Base-by-base conservation (phyloP, 768 basidiomycete genomes). In the Suillus subluteus region DNA sequence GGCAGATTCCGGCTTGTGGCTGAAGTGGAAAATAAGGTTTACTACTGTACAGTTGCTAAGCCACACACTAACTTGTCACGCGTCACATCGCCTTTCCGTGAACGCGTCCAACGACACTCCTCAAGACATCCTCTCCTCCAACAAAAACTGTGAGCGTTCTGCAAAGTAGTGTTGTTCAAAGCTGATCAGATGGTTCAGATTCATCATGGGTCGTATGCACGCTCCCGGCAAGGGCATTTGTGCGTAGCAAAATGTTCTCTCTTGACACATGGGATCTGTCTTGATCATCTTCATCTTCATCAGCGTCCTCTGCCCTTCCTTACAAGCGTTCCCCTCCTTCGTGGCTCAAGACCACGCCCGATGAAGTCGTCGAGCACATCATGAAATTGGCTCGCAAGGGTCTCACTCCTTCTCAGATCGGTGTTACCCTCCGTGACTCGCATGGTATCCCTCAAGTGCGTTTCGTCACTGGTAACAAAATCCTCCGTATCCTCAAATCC, bases 181-280 rank as follows among this genome's bases (percentile, higher is more conserved):
- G 58, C 74, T 73, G 56, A 72, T 62, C 4, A 13, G 12, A 63
- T 54, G 15, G 18, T 62, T 8, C 37, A 85, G 79, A 82, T 75
- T 68, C 79, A 83, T 73, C 83, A 95, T 95, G 93, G 93, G 91
- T 93, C 95, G 96, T 79, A 96, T 98, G 95, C 97, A 99, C 89
- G 96, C 96, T 89, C 95, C 96, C 82, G 95, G 95, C 83, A 99
- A 99, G 95, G 97, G 96, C 88, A 98, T 99, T 87, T 94, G 92
- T 95, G 81, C 75, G 91, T 89, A n/a, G 62, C 66, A 58, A 58
- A 37, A 54, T 52, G 58, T 66, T 63, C 68, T 65, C 64, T 52
- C 65, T 59, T 66, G 40, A 4, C 58, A 62, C 56, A 58, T 1
- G 6, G 32, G 21, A 56, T 11, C 12, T n/a, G 35, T n/a, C 6